Percentiles rank a stretch among this genome's conserved stretches.
These are phyloP conservation scores for Blumeria graminis DNA, from an alignment of 2,329 filamentous ascomycete species.

Conservation along the genomic window DNA sequence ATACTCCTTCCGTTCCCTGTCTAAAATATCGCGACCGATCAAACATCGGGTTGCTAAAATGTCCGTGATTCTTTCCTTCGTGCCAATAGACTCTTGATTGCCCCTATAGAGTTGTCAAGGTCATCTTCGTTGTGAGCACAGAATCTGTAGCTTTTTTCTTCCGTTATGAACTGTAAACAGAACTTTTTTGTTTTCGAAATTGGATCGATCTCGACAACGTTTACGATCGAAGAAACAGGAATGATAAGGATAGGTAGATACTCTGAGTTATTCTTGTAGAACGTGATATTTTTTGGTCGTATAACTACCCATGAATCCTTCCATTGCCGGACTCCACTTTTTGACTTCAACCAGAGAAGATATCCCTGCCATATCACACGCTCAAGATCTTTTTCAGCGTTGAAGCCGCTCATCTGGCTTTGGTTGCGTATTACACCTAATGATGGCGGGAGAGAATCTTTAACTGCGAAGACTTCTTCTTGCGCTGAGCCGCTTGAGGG, in stretches of 20 bases:
- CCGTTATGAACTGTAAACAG: slow-evolving; percentile 82
- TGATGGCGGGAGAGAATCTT: slow-evolving; percentile 14
- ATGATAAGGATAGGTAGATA: slow-evolving; percentile 71
- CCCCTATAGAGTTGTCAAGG: slow-evolving; percentile 64
- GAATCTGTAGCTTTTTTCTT: slow-evolving; percentile 65
- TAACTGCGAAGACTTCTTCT: slow-evolving; percentile 12
- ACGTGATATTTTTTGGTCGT: slow-evolving; percentile 56
- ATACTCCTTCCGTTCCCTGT: not conserved
- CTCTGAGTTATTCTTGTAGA: slow-evolving; percentile 85
- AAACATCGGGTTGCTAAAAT: not conserved
- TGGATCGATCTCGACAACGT: slow-evolving; percentile 80
- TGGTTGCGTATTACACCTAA: slow-evolving; percentile 25
- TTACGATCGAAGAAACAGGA: slow-evolving; percentile 54
- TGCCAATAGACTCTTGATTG: slow-evolving; percentile 65
- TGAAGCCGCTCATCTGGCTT: slow-evolving; percentile 36
- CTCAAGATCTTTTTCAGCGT: slow-evolving; percentile 42
- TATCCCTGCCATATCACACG: slow-evolving; percentile 87
- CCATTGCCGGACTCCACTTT: slow-evolving; percentile 72
- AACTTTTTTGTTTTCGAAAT: slow-evolving; percentile 61
- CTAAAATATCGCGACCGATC: not conserved
- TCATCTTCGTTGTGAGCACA: slow-evolving; percentile 60
- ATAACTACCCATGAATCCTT: slow-evolving; percentile 87
- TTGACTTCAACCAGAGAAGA: slow-evolving; percentile 63
- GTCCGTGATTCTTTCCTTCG: slow-evolving; percentile 26
- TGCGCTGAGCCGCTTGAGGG: slow-evolving; percentile 10